Percentiles rank a stretch among this genome's conserved stretches.
These are phyloP conservation scores for Suillus paluster DNA, from an alignment of 768 basidiomycete species.

Conservation along the genomic window DNA sequence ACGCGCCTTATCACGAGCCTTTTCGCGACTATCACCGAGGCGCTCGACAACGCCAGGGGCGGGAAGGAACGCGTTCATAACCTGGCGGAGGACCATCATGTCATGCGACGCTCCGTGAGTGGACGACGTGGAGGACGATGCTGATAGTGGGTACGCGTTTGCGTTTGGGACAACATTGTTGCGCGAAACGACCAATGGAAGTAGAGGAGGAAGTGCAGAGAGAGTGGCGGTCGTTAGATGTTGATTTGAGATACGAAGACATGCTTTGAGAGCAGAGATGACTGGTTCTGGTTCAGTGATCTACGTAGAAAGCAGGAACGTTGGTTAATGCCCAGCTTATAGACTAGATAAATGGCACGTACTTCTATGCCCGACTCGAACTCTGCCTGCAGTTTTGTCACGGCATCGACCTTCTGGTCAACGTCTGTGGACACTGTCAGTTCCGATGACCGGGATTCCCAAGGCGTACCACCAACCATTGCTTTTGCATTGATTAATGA, in stretches of 20 bases:
- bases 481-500: slow-evolving; percentile 67
- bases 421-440: slow-evolving; percentile 54
- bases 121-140: slow-evolving; percentile 58
- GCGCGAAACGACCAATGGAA: slow-evolving; percentile 63
- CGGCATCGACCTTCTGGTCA: slow-evolving; percentile 80
- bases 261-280: slow-evolving; percentile 70
- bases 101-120: slow-evolving; percentile 50
- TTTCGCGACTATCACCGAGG: slow-evolving; percentile 77
- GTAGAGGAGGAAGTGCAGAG: slow-evolving; percentile 65
- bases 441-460: slow-evolving; percentile 10
- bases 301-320: slow-evolving; percentile 42
- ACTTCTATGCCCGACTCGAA: slow-evolving; percentile 78
- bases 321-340: neutral
- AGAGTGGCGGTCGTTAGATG: slow-evolving; percentile 81
- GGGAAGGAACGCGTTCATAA: slow-evolving; percentile 70
- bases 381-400: slow-evolving; percentile 75
- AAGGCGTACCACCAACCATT: slow-evolving; percentile 49
- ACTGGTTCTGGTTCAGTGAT: slow-evolving; percentile 74
- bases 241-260: slow-evolving; percentile 80
- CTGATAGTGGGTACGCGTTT: slow-evolving; percentile 45
- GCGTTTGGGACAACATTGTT: slow-evolving; percentile 29
- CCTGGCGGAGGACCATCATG: slow-evolving; percentile 63
- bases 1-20: slow-evolving; percentile 71
- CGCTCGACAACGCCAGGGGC: slow-evolving; percentile 81
- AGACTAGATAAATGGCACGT: slow-evolving; percentile 21